Percentiles rank a stretch among this genome's conserved stretches.
phyloP scores from a whole-genome alignment of 2,329 filamentous ascomycete species.

The Trichoderma gracile region DNA sequence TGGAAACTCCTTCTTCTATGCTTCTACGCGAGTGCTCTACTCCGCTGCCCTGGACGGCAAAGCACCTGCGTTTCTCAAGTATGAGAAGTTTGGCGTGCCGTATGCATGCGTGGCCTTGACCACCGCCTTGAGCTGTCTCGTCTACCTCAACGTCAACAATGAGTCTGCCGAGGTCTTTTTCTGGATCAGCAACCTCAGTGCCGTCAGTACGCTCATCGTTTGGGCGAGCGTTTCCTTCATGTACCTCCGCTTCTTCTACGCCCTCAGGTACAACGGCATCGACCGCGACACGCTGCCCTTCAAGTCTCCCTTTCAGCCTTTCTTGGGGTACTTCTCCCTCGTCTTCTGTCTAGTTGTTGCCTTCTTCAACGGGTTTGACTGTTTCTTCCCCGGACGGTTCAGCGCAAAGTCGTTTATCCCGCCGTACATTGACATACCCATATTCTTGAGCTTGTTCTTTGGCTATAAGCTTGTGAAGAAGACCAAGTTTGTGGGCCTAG shows the following conservation, averaged over 20 bases:
- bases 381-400: conserved; percentile 62
- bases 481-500: conserved; percentile 49
- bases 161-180: conserved; percentile 61
- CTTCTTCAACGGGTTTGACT: conserved; percentile 70
- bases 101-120: conserved; percentile 36
- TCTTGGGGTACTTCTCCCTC: conserved; percentile 64
- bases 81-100: conserved; percentile 36
- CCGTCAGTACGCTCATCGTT: conserved; percentile 69
- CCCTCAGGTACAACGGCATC: conserved; percentile 64
- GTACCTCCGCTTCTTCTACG: conserved; percentile 69
- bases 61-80: conserved; percentile 44
- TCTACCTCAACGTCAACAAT: conserved; percentile 62
- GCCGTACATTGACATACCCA: conserved; percentile 66
- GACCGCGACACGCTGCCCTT: conserved; percentile 65
- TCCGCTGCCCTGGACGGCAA: conserved; percentile 46
- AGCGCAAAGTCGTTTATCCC: conserved; percentile 60
- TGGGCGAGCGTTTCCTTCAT: conserved; percentile 68
- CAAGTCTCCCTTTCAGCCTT: conserved; percentile 67
- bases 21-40: conserved; percentile 51
- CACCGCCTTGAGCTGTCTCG: conserved; percentile 62
- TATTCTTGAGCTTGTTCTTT: conserved; percentile 63
- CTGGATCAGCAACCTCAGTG: conserved; percentile 62
- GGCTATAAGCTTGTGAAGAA: conserved; percentile 67
- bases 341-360: conserved; percentile 64
- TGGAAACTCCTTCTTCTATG: conserved; percentile 58